Base-by-base conservation (phyloP, 2,329 filamentous ascomycete species). In the Penicillium occitanis region DNA sequence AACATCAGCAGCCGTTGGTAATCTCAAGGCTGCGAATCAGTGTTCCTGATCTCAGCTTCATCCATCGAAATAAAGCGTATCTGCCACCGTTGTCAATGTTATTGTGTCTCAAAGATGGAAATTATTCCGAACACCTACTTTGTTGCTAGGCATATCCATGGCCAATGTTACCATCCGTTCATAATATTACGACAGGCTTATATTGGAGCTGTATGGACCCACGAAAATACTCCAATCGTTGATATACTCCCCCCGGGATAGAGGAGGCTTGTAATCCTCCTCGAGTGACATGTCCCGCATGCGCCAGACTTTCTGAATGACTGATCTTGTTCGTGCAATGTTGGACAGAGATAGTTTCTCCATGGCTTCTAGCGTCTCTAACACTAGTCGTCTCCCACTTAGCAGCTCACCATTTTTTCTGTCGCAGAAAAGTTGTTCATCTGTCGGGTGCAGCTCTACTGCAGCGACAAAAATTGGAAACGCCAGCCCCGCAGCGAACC, bases 241-340 rank as follows among this genome's bases (percentile, higher is more conserved):
- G 22, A 72, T 71, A 3, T 68, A 68, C 22, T 48, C n/a, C 67
- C 68, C 60, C 48, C 33, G 25, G 64, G 61, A 14, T 28, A 48
- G 44, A 58, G 25, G 11, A 37, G 28, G 3, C 14, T 65, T 53
- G 30, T 67, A 65, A 17, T 19, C 53, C 46, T 70, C 71, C 5
- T 67, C 69, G 51, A 77, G 67, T 51, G 75, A 73, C 37, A 73
- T 68, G 61, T 84, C 81, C 25, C 82, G 75, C 51, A 77, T 77
- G 64, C 79, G 77, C 82, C 82, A 84, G 11, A 84, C 76, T 53
- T 80, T 82, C 10, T 78, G 74, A 61, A 84, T 82, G 3, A 84
- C 82, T 0, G 79, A 77, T 11, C 79, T 73, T 7, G 80, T 83
- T 22, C 80, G 76, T 10, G 78, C 74, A 6, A 83, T 75, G 55